Base-by-base conservation (phyloP, 768 basidiomycete species). In the Suillus subalutaceus region DNA sequence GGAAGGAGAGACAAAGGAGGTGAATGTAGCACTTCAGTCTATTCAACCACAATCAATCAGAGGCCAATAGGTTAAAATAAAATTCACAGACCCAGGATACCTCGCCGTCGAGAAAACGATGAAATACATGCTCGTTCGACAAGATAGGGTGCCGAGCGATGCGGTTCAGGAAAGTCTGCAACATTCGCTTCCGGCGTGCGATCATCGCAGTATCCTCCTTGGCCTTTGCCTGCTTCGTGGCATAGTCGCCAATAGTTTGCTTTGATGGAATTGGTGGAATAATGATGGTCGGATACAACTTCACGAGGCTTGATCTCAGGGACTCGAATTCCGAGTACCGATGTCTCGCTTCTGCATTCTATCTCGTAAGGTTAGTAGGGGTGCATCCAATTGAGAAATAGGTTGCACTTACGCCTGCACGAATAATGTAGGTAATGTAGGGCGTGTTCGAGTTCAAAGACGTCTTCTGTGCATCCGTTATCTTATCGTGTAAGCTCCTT, bases 241-340 rank as follows among this genome's bases (percentile, higher is more conserved):
- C 97, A 82, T 99, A 99, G 72, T 99, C 97, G 9, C 94, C 88
- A 46, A 99, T 83, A 1, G 92, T 91, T 79, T 99, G 95, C 79
- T 99, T 99, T 1, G 93, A 96, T 3, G 97, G 97, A 62, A 99
- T 97, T 52, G 97, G 97, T 3, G 97, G 97, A 67, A 99, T 91
- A 72, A 99, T 99, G 71, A 96, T 81, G 10, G 96, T 97, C 0
- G 97, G 97, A 76, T 99, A 97, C 55, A 99, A 84, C 73, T 89
- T 94, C 61, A 88, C 84, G 58, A 99, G 86, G 67, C 85, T 91
- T 62, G 85, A 84, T 62, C 97, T 89, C 48, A 99, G 82, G 30
- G 94, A 95, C 79, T 98, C 95, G 78, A 99, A 99, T 76, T 99
- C 96, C 3, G 97, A 99, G 78, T 99, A 99, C 50, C 97, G 88